Evolutionary conservation across 2,329 filamentous ascomycete genomes (phyloP).

Genomic region (Aspergillus felis): DNA sequence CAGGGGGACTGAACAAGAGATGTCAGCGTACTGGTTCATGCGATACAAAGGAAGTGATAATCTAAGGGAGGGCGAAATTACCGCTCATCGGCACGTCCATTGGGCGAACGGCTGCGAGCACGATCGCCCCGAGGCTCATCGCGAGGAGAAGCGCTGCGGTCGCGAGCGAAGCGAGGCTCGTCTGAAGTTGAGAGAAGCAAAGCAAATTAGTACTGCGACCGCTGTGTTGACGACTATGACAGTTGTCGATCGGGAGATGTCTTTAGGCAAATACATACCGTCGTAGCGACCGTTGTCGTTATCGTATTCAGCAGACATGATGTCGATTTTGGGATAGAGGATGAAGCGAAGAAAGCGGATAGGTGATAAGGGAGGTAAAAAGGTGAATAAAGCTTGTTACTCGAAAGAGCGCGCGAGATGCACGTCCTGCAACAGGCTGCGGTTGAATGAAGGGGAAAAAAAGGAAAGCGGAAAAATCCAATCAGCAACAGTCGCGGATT

Average conservation of each 20-base stretch:
- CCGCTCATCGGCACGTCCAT: slow-evolving; percentile 53
- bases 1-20: slow-evolving; percentile 38
- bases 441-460: slow-evolving; percentile 1
- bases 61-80: slow-evolving; percentile 26
- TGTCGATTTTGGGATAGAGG: slow-evolving; percentile 19
- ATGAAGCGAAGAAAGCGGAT: slow-evolving; percentile 17
- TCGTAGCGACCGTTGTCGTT: slow-evolving; percentile 63
- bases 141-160: slow-evolving; percentile 64
- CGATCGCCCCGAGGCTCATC: slow-evolving; percentile 52
- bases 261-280: slow-evolving; percentile 43
- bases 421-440: slow-evolving; percentile 3
- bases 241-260: slow-evolving; percentile 7
- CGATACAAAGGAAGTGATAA: neutral
- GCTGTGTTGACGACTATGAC: slow-evolving; percentile 3
- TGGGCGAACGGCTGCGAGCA: slow-evolving; percentile 62
- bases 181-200: slow-evolving; percentile 34
- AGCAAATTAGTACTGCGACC: slow-evolving; percentile 10
- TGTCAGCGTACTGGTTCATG: slow-evolving; percentile 1
- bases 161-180: slow-evolving; percentile 62
- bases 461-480: slow-evolving; percentile 15
- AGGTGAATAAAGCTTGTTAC: neutral
- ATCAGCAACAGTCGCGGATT: slow-evolving; percentile 8
- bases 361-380: neutral
- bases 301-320: slow-evolving; percentile 57
- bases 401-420: slow-evolving; percentile 7